Base-by-base conservation (phyloP, 176 grass and related monocot genomes). In the Cocos nucifera region DNA sequence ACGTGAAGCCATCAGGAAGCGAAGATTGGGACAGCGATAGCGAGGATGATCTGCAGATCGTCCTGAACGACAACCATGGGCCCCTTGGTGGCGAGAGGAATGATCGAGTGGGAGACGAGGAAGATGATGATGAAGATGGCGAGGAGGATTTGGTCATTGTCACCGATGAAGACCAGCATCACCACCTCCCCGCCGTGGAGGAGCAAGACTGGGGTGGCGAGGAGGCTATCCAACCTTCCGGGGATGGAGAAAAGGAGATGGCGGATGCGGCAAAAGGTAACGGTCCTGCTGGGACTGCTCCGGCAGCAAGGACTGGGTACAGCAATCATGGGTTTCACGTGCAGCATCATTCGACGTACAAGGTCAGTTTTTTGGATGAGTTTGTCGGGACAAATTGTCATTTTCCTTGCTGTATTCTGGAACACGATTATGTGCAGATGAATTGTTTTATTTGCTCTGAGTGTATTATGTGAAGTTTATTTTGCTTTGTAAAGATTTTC, bases 11-110 rank as follows among this genome's bases (percentile, higher is more conserved):
- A 15, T 53, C 56, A 5, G 87, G 72, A 39, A 93, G 73, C 70
- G 94, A 97, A 4, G 84, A 93, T 4, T 98, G 77, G 84, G 87
- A 97, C 50, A 98, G 88, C 51, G 94, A 98, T 22, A 98, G 94
- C 59, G 94, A 98, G 39, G 94, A 98, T 62, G 94, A 98, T 76
- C 75, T 98, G 50, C 77, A 89, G 79, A 98, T 98, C 64, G 88
- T 98, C 56, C 84, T 98, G 79, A 98, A 98, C 61, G 94, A 98
- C 15, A 79, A 83, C 49, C 81, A 79, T 6, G 76, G 77, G 19
- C 78, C 30, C 25, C 80, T 55, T n/a, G 59, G 70, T 10, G 70
- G 48, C 5, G 51, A 39, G n/a, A 63, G 59, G 70, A 35, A 73
- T 80, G 39, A 55, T 39, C 35, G 15, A 51, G 56, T 56, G 21